Evolutionary conservation across 805 yeast species (phyloP).

Genomic region (Metschnikowia sp.): DNA sequence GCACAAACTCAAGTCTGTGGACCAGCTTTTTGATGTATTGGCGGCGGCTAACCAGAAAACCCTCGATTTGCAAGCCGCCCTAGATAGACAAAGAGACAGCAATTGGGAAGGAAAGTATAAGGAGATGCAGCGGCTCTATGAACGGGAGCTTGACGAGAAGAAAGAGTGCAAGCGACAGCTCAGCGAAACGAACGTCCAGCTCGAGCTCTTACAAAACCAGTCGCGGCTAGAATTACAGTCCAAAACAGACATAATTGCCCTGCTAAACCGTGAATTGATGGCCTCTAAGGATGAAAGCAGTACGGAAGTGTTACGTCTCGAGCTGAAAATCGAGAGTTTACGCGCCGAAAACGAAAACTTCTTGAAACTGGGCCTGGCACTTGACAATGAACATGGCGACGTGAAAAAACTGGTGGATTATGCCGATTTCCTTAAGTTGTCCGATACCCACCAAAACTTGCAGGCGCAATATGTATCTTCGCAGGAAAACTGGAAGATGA

Average conservation of each 20-base stretch:
- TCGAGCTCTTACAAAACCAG: slow-evolving; percentile 24
- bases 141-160: slow-evolving; percentile 22
- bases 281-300: slow-evolving; percentile 32
- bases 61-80: slow-evolving; percentile 14
- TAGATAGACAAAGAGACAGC: slow-evolving; percentile 17
- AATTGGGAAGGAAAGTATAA: slow-evolving; percentile 26
- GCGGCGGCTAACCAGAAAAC: slow-evolving; percentile 14
- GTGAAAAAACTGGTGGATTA: slow-evolving; percentile 26
- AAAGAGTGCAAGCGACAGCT: slow-evolving; percentile 21
- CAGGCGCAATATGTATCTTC: slow-evolving; percentile 74
- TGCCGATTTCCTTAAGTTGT: slow-evolving; percentile 41
- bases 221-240: slow-evolving; percentile 31
- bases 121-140: slow-evolving; percentile 23
- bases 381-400: not conserved
- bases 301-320: slow-evolving; percentile 56
- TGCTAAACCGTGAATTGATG: slow-evolving; percentile 28
- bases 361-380: slow-evolving; percentile 2
- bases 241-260: slow-evolving; percentile 32
- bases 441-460: slow-evolving; percentile 50
- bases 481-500: slow-evolving; percentile 76
- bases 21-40: slow-evolving; percentile 25
- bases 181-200: slow-evolving; percentile 31
- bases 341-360: slow-evolving; percentile 57
- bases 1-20: slow-evolving; percentile 27
- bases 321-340: slow-evolving; percentile 64